Percentiles rank a stretch among this genome's conserved stretches.
Conservation (phyloP, 495 filamentous ascomycete species). For the Oleoguttula mirabilis region DNA sequence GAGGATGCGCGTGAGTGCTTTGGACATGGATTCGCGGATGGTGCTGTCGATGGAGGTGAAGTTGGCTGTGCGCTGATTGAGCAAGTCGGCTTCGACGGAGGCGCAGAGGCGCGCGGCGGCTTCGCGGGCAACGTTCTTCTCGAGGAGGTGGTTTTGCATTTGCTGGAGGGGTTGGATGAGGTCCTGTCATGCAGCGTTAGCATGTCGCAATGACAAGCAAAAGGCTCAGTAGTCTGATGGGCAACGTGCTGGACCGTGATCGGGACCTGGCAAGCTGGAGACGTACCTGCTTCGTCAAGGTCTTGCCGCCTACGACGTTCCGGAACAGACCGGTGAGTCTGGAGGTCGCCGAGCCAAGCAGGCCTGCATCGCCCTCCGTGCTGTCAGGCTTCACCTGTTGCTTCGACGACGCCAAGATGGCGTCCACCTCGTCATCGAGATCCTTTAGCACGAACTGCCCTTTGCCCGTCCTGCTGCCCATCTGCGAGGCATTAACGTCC, state of each 20-base stretch:
- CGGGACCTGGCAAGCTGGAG: too few species aligned
- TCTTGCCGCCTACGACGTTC: constrained; percentile 89
- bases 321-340: constrained; percentile 78
- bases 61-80: constrained; percentile 81
- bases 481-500: constrained; percentile 60
- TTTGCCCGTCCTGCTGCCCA: constrained; percentile 73
- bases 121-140: constrained; percentile 93
- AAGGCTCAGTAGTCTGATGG: too few species aligned
- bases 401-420: constrained; percentile 63
- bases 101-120: constrained; percentile 86
- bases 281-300: constrained; percentile 71
- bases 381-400: constrained; percentile 21
- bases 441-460: constrained; percentile 92
- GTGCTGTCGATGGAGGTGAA: constrained; percentile 80
- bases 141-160: constrained; percentile 90
- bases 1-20: constrained; percentile 82
- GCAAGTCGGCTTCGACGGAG: constrained; percentile 74
- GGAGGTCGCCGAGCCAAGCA: constrained; percentile 66
- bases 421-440: constrained; percentile 83
- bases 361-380: constrained; percentile 20
- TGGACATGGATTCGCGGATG: constrained; percentile 73
- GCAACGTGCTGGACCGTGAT: too few species aligned
- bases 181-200: too few species aligned
- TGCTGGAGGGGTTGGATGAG: constrained; percentile 82
- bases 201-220: too few species aligned